Evolutionary conservation across 2,329 filamentous ascomycete genomes (phyloP).

Genomic region (Epichloe festucae): DNA sequence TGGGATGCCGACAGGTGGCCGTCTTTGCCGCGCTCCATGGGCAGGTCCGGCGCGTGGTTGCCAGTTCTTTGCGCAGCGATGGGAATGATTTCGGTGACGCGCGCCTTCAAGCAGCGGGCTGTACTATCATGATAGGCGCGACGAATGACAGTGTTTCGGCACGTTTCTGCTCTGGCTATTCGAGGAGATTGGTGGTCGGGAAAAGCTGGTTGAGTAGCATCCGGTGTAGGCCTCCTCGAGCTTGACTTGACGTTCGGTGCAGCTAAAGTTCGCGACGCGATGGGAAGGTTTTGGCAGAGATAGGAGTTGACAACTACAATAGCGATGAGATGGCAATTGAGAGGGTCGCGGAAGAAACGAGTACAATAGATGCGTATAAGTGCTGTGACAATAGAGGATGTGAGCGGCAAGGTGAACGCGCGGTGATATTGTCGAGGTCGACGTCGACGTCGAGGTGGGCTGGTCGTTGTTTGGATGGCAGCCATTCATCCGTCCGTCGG

Average conservation of each 20-base stretch:
- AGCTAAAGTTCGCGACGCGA: neutral
- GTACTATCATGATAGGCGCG: constrained; percentile 3
- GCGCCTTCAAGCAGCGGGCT: constrained; percentile 4
- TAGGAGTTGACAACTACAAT: neutral
- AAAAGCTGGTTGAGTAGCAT: neutral
- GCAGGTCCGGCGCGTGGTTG: neutral
- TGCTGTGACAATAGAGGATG: neutral
- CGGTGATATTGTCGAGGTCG: neutral
- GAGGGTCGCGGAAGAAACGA: neutral
- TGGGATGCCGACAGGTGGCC: neutral
- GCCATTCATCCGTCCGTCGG: neutral
- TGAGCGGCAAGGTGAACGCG: neutral
- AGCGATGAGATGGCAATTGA: neutral
- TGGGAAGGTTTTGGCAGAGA: neutral
- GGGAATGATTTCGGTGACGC: constrained; percentile 1
- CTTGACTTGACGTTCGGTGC: neutral
- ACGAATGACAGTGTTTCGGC: neutral
- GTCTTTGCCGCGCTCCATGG: constrained; percentile 5
- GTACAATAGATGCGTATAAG: neutral
- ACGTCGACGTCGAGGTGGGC: neutral
- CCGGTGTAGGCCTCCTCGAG: neutral
- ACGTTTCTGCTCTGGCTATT: neutral
- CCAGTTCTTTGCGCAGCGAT: neutral
- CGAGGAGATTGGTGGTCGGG: neutral
- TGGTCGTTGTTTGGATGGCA: neutral